Conservation (phyloP, 306 rosid species). For the Glycine latifolia region DNA sequence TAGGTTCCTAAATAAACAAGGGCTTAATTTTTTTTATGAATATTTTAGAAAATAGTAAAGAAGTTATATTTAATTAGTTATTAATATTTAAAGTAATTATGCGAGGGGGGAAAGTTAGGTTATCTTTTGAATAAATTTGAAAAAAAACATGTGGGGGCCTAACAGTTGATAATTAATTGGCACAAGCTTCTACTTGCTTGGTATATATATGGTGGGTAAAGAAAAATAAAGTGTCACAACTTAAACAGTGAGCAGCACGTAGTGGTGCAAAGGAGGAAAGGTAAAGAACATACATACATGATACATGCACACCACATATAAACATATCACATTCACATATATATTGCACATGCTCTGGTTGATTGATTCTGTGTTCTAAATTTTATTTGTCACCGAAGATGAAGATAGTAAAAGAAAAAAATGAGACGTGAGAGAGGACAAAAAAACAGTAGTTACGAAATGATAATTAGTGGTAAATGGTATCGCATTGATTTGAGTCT, state of each 20-base stretch:
- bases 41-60: too few species aligned
- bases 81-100: too few species aligned
- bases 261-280: conserved; percentile 2
- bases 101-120: too few species aligned
- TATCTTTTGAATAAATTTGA: too few species aligned
- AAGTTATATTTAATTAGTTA: too few species aligned
- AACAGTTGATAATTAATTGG: too few species aligned
- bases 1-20: too few species aligned
- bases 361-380: neutral
- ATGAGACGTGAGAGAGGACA: neutral
- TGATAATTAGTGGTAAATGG: neutral
- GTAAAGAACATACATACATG: neutral
- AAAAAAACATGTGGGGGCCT: too few species aligned
- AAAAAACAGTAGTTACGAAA: conserved; percentile 27
- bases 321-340: neutral
- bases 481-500: neutral
- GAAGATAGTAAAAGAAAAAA: too few species aligned
- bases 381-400: neutral
- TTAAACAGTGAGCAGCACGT: conserved; percentile 43
- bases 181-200: too few species aligned
- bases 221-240: conserved; percentile 24
- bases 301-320: neutral
- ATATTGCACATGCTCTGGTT: neutral
- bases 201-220: too few species aligned
- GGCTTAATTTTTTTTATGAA: too few species aligned